Percentiles rank a stretch among this genome's conserved stretches.
Evolutionary conservation across 1,284 basidiomycete genomes (phyloP).

Genomic region (Chondrostereum purpureum): DNA sequence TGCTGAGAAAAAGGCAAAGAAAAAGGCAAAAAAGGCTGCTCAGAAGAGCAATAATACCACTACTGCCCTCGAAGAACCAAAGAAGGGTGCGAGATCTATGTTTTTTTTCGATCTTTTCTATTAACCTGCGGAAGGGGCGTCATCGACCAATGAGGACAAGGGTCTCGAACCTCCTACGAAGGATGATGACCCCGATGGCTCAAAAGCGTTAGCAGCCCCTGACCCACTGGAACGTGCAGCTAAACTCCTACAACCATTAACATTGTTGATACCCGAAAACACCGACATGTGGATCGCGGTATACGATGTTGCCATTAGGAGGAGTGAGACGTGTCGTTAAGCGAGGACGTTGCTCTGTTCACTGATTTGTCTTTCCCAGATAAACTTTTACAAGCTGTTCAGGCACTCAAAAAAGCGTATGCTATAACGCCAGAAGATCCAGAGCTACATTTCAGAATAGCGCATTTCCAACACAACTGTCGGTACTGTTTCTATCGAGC

Average conservation of each 20-base stretch:
- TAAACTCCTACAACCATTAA: constrained; percentile 68
- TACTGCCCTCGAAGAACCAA: constrained; percentile 51
- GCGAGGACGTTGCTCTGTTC: too few species aligned
- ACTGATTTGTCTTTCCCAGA: too few species aligned
- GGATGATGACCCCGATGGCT: constrained; percentile 83
- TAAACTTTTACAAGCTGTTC: constrained; percentile 74
- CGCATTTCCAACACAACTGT: constrained; percentile 60
- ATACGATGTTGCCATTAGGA: constrained; percentile 79
- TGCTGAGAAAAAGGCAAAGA: constrained; percentile 81
- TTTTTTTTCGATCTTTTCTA: not conserved
- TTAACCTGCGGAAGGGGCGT: not conserved
- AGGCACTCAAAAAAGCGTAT: constrained; percentile 60
- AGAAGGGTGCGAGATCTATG: constrained; percentile 41
- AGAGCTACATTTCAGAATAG: constrained; percentile 64
- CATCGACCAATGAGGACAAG: constrained; percentile 60
- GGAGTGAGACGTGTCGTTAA: constrained; percentile 49
- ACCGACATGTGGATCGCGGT: constrained; percentile 70
- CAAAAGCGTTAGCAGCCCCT: constrained; percentile 56
- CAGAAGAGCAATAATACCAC: constrained; percentile 50
- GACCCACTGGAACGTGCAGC: constrained; percentile 77
- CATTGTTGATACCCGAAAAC: constrained; percentile 37
- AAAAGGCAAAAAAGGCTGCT: constrained; percentile 85
- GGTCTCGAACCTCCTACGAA: constrained; percentile 61
- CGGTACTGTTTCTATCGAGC: constrained; percentile 18
- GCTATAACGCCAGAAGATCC: constrained; percentile 54